These are phyloP conservation scores for Backusella parvicylindrica DNA, from an alignment of 192 early-diverging fungal species.

Conservation along the genomic window DNA sequence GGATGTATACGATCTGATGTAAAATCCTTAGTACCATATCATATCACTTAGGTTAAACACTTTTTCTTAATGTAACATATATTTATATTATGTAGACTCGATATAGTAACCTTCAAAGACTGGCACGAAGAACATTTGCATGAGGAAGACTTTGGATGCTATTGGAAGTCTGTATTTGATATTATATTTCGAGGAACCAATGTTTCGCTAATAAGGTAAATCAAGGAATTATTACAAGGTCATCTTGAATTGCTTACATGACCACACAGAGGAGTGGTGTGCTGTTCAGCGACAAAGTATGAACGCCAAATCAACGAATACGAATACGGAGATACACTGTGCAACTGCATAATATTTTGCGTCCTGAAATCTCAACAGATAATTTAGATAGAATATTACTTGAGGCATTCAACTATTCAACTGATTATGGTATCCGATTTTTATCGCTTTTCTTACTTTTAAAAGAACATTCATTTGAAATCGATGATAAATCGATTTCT, in stretches of 20 bases:
- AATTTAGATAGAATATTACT: no score
- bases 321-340: not conserved
- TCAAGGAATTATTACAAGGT: not conserved
- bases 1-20: not conserved
- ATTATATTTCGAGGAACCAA: not conserved
- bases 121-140: not conserved
- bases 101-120: not conserved
- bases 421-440: no score
- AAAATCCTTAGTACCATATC: not conserved
- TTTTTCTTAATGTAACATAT: not conserved
- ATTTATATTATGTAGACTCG: not conserved
- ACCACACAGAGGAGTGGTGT: not conserved
- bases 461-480: no score
- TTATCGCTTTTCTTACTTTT: no score
- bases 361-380: no score
- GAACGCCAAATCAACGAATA: not conserved
- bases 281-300: not conserved
- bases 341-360: no score
- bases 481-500: no score
- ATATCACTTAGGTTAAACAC: not conserved
- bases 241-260: not conserved
- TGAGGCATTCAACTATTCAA: no score
- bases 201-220: not conserved
- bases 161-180: not conserved
- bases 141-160: not conserved